Evolutionary conservation across 345 rosid species (phyloP).

Genomic region (Schrenkiella parvula): DNA sequence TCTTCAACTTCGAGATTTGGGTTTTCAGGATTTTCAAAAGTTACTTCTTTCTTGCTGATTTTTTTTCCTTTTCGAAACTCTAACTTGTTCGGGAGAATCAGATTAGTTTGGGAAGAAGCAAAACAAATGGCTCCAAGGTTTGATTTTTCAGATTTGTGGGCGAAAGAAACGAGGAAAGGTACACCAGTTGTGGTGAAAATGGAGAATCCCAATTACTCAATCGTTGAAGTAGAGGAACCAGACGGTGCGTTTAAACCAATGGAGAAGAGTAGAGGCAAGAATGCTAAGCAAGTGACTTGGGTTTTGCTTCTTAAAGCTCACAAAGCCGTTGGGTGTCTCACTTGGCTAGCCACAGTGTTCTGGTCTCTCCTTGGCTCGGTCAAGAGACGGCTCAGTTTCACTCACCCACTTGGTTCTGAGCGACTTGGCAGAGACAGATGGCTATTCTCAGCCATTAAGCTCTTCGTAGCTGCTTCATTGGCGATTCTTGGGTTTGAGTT

Average conservation of each 20-base stretch:
- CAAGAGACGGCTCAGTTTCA: conserved; percentile 60
- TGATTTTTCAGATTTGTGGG: conserved; percentile 65
- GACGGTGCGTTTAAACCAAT: conserved; percentile 72
- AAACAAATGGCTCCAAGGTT: conserved; percentile 63
- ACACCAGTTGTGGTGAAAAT: conserved; percentile 82
- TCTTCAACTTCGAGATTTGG: conserved; percentile 16
- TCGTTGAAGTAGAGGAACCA: conserved; percentile 75
- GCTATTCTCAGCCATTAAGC: conserved; percentile 51
- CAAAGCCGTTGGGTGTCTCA: conserved; percentile 68
- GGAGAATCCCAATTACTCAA: conserved; percentile 80
- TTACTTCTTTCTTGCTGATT: not conserved
- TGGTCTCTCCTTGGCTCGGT: conserved; percentile 75
- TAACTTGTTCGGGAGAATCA: not conserved
- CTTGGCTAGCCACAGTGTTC: conserved; percentile 62
- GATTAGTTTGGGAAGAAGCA: not conserved
- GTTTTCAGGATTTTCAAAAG: not conserved
- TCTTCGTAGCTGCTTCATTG: conserved; percentile 48
- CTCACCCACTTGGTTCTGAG: conserved; percentile 48
- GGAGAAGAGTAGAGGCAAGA: conserved; percentile 77
- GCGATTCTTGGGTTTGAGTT: conserved; percentile 58
- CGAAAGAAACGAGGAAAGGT: conserved; percentile 53
- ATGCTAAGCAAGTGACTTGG: conserved; percentile 86
- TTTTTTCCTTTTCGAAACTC: not conserved
- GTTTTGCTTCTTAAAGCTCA: conserved; percentile 86
- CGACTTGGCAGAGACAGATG: conserved; percentile 57